Evolutionary conservation across 129 eudicot genomes (phyloP), one percentile per base, ranked within the genome.

Genomic region (Heracleum sosnowskyi): DNA sequence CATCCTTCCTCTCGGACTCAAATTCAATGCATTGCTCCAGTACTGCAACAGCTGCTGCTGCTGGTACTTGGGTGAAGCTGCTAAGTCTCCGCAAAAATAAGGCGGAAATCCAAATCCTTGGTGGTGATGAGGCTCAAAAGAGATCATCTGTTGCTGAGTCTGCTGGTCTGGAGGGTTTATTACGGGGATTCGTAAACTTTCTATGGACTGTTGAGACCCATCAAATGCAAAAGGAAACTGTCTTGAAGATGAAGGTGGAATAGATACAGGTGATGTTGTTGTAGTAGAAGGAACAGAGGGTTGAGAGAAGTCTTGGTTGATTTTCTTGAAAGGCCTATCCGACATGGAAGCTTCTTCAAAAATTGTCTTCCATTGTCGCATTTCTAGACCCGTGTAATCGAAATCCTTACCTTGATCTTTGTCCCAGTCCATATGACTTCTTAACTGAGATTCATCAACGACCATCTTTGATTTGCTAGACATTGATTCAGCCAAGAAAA

Each of bases 1-100:
- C 91, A 87, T 88, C 49, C 91, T 83, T 16, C 96, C 94, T 84
- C 94, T 83, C 0, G 98, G 98, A 42, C 98, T 93, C 45, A 90
- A 73, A 81, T 92, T 92, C 88, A 89, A 73, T 7, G 96, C 79
- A 57, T 88, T 89, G 72, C 91, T 87, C 96, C 98, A 93, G 47
- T 90, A 89, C 75, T 86, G 91, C 39, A 88, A 68, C 37, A 86
- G 37, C 40, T 87, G 92, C 82, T 90, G 91, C 60, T 88, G 96
- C 6, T 82, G 93, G 39, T 73, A 82, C 44, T 2, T 76, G 71
- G 36, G 77, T 28, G 36, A 74, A 13, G 72, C 72, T 66, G 84
- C 79, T 34, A 69, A 49, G 41, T 91, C 91, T 71, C 88, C 93
- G 73, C 84, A 84, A 84, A 89, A 89, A 80, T 87, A 91, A 5